Evolutionary conservation across 139 green algal species (phyloP), one percentile per base, ranked within the genome.

Genomic region (Volvox africanus): DNA sequence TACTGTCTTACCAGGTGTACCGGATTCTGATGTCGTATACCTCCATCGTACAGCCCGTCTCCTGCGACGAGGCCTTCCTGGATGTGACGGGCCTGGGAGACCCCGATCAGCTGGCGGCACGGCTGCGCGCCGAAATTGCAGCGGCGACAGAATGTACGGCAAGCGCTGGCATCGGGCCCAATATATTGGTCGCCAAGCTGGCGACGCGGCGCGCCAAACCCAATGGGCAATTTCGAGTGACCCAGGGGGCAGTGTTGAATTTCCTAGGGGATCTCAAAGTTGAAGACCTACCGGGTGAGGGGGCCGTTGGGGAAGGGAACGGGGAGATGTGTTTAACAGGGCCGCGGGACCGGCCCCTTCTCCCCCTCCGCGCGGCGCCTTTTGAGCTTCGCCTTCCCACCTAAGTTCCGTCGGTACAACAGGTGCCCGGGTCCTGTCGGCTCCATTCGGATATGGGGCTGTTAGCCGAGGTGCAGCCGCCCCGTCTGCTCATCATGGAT

Each of bases 1-100:
- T 55, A 55, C 44, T 55, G 9, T 55, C 44, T 5, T 55, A 55
- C 44, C 94, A 98, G 95, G 95, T 99, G 91, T 99, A 99, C 91
- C 89, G 91, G 61, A 97, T 98, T 26, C 88, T 99, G 30, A 92
- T 99, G 92, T 84, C 91, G 26, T 82, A 95, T 92, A 98, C 93
- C 11, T 77, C 92, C 2, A 88, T 90, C 24, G 97, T 99, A 69
- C 95, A 99, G 94, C 96, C 98, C 12, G 80, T 99, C 37, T 98
- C 95, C 61, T 98, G 96, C 90, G 98, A 99, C 87, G 98, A 99
- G 92, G 98, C 98, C 19, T 99, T 96, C 84, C 85, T 99, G 79
- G 98, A 99, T 90, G 83, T 99, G 19, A 99, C 97, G 3, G 96
- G 96, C 13, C 84, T 98, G 16, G 35, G 26, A 14, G 82, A 78